Evolutionary conservation across 345 rosid species (phyloP), one percentile per base, ranked within the genome.

Genomic region (Moringa oleifera): DNA sequence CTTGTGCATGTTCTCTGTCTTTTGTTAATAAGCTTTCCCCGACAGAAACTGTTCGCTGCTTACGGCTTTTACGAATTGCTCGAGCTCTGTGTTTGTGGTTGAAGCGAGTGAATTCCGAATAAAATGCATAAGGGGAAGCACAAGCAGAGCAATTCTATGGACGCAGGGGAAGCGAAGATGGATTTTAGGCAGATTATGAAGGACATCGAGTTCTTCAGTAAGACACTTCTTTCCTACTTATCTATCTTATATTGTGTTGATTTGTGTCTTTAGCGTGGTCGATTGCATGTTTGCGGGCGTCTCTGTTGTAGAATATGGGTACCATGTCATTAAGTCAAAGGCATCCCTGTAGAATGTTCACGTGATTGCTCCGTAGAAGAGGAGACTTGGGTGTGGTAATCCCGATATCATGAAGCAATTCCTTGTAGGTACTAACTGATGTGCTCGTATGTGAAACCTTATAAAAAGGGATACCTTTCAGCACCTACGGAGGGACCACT

Each of bases 171-270:
- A 59, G 60, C 61, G 23, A 57, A 72, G 5, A 10, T 75, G 62
- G 73, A 71, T 61, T 66, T 83, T 17, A 71, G 51, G 63, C 59
- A 71, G 5, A 80, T 83, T 55, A 71, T 83, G 79, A 75, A 80
- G 64, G 87, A 83, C 67, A 78, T 83, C 52, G 58, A 69, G 63
- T 60, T 28, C 59, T 69, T 80, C 16, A 73, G 87, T 80, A 77
- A 62, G 20, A 23, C 52, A 46, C 7, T 33, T 47, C 33, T 18
- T 25, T 8, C 51, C 51, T 36, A 0, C 0, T 28, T 6, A n/a
- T 23, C 25, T 36, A 2, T 9, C 20, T 10, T 18, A 23, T 22
- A 54, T 13, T 20, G 50, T 13, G 18, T 53, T 0, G 11, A 21
- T 45, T 15, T 33, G 0, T 59, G 12, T 21, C 24, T 18, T 46